Base-by-base conservation (phyloP, 163 green algal species). In the Chlamydomonas reinhardtii region DNA sequence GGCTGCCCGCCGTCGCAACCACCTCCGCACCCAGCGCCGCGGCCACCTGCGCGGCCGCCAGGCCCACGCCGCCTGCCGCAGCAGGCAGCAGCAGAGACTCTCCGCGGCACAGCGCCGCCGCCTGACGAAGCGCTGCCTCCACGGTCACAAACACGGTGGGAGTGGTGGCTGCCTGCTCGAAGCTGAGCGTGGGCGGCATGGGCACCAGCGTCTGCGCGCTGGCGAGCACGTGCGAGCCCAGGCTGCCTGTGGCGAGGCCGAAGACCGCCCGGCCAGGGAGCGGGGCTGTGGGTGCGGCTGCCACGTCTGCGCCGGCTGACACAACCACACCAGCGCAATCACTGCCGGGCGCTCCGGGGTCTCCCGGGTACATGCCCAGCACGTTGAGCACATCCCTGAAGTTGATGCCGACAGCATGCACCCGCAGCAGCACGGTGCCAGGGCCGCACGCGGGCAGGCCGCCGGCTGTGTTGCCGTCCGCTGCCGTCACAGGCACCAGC, bases 341-440 rank as follows among this genome's bases (percentile, higher is more conserved):
- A 65, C 93, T 92, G 29, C 96, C 96, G 0, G 96, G 96, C 48
- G 76, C 65, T 0, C 96, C 96, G 16, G 96, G 93, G 82, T 98
- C 95, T 16, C 96, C 96, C 64, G 94, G 92, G 89, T 98, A 98
- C 93, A 98, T 96, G 75, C 95, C 96, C 89, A 98, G 90, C 61
- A 98, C 92, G 75, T 98, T 98, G 34, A 98, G 93, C 83, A 98
- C 95, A 64, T 98, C 96, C 32, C 96, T 79, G 82, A 88, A 94
- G 90, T 99, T 99, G 82, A 99, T 85, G 24, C 87, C 87, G 29
- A 90, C 90, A 0, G 83, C 83, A 73, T 86, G 76, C 66, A 93
- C 89, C 11, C 85, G 52, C 73, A 93, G 69, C 54, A 94, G 70
- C 71, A 90, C 86, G 3, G 83, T 89, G 16, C 73, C 87, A 8